phyloP scores from a whole-genome alignment of 2,329 filamentous ascomycete species.

The Plenodomus lindquistii region DNA sequence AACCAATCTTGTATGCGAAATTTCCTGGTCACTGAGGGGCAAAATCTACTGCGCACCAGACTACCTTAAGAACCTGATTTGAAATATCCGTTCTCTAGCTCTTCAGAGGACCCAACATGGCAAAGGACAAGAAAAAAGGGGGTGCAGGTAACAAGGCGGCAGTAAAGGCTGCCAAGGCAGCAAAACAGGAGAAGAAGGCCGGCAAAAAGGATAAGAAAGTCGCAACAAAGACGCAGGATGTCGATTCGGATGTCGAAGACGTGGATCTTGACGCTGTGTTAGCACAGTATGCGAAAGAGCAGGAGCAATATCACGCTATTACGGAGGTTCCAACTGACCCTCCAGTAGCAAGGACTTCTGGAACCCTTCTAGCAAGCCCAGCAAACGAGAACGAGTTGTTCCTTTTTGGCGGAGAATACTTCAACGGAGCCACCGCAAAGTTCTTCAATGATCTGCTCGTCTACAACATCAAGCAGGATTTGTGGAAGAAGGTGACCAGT shows the following conservation, averaged over 20 bases:
- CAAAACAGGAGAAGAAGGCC: constrained; percentile 87
- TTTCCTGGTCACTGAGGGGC: constrained; percentile 25
- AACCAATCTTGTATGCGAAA: constrained; percentile 10
- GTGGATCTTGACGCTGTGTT: constrained; percentile 92
- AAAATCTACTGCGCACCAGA: no score
- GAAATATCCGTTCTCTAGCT: no score
- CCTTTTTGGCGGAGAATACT: constrained; percentile 93
- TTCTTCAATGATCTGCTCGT: constrained; percentile 71
- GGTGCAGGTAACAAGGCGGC: constrained; percentile 52
- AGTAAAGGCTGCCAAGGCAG: constrained; percentile 57
- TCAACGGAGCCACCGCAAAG: constrained; percentile 81
- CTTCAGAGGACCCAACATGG: constrained; percentile 43
- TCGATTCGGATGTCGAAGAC: constrained; percentile 88
- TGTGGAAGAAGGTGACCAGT: constrained; percentile 88
- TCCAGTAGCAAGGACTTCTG: constrained; percentile 77
- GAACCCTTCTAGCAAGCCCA: constrained; percentile 82
- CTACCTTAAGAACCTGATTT: no score
- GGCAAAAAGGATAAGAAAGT: constrained; percentile 75
- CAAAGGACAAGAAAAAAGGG: constrained; percentile 57
- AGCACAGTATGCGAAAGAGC: constrained; percentile 86
- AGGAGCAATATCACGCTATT: constrained; percentile 92
- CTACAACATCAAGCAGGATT: constrained; percentile 78
- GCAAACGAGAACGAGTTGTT: constrained; percentile 85
- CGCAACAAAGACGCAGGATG: constrained; percentile 70
- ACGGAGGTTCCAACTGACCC: constrained; percentile 77